Evolutionary conservation across 2,329 filamentous ascomycete genomes (phyloP), one percentile per base, ranked within the genome.

Genomic region (Neonectria ditissima): DNA sequence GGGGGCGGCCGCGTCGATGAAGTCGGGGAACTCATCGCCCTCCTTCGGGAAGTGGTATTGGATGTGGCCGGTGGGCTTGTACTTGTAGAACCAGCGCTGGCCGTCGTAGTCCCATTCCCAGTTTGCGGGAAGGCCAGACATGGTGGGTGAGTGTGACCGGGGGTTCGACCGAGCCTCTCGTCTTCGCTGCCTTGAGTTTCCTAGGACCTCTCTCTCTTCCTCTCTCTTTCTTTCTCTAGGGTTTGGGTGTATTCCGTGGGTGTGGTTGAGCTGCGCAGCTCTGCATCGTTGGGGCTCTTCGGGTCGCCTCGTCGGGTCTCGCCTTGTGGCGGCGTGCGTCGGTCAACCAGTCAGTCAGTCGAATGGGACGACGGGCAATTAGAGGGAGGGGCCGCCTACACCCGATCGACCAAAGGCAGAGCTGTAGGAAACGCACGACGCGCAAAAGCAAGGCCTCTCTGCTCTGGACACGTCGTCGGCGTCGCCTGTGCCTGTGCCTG

Each of bases 81-180:
- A 87, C 55, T 81, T 81, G 73, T 86, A 89, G 75, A 87, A 84
- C 86, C 86, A 89, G 26, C 86, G 82, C 20, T 67, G 69, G 56
- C 86, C 86, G 66, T 88, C 86, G 69, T 88, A 87, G 73, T 88
- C 86, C 71, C 78, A 81, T 61, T 87, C 84, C 86, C 86, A 88
- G 58, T 84, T 83, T 8, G 80, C 77, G 2, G 85, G 85, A 32
- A 88, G 82, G 52, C 74, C 77, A 20, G 73, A 57, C 75, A 78
- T 78, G 34, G 52, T 69, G 52, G 13, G 32, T 34, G n/a, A n/a
- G n/a, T n/a, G n/a, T n/a, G n/a, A n/a, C n/a, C n/a, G n/a, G n/a
- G n/a, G n/a, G n/a, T n/a, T n/a, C n/a, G n/a, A n/a, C n/a, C n/a
- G n/a, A n/a, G n/a, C n/a, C n/a, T n/a, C n/a, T 48, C 45, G 45